A percentile compares a stretch with the other conserved stretches of the same genome.
Evolutionary conservation across 345 rosid species (phyloP).

Genomic region (Brassica juncea): DNA sequence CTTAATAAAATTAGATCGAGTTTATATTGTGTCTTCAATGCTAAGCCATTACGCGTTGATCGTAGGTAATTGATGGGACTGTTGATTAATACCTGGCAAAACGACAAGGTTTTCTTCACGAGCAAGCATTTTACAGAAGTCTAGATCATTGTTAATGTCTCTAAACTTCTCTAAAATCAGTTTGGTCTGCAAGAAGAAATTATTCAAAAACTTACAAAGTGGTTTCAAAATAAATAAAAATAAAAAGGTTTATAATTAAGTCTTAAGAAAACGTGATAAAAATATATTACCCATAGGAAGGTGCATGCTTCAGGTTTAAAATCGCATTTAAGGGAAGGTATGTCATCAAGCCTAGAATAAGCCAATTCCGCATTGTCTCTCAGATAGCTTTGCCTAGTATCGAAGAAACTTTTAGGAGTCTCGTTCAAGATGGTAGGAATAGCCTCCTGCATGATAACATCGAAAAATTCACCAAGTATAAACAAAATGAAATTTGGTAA

Average conservation of each 20-base stretch:
- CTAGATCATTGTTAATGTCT: slow-evolving; percentile 27
- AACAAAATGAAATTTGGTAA: neutral
- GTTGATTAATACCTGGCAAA: slow-evolving; percentile 34
- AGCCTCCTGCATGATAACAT: slow-evolving; percentile 45
- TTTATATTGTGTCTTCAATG: neutral
- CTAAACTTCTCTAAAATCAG: neutral
- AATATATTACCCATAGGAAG: slow-evolving; percentile 58
- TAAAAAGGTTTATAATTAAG: neutral
- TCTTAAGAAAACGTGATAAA: neutral
- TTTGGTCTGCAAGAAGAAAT: neutral
- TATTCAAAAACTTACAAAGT: neutral
- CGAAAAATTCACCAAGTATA: neutral
- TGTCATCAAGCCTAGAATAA: slow-evolving; percentile 48
- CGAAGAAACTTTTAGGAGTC: slow-evolving; percentile 59
- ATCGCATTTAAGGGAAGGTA: slow-evolving; percentile 55
- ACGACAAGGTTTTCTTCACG: slow-evolving; percentile 28
- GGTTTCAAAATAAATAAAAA: neutral
- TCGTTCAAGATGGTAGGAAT: slow-evolving; percentile 57
- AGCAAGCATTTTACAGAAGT: slow-evolving; percentile 33
- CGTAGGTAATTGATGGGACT: neutral
- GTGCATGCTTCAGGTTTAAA: slow-evolving; percentile 64
- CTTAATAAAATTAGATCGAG: neutral
- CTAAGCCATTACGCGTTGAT: neutral
- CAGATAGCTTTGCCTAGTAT: slow-evolving; percentile 35
- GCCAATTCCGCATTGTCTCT: slow-evolving; percentile 47